A percentile compares a stretch with the other conserved stretches of the same genome.
Evolutionary conservation across 2,329 filamentous ascomycete species (phyloP).

Genomic region (Ceratocystiopsis sp.): DNA sequence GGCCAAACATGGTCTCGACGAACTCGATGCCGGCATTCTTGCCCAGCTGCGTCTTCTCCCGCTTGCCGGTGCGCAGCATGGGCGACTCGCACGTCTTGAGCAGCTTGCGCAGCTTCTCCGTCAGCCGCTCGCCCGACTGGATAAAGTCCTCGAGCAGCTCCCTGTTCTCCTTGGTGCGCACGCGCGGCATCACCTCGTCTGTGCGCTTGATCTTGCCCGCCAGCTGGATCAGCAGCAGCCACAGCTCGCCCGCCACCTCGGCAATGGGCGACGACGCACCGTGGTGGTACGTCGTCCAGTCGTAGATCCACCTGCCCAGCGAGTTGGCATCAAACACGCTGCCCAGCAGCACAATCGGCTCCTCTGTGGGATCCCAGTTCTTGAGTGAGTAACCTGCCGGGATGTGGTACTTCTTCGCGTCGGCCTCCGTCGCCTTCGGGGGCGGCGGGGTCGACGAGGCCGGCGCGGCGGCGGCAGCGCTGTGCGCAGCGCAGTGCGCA

Average conservation of each 20-base stretch:
- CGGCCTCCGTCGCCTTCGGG: conserved; percentile 37
- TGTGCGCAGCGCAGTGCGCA: conserved; percentile 20
- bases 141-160: conserved; percentile 85
- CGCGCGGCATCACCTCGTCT: conserved; percentile 56
- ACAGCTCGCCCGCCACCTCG: conserved; percentile 85
- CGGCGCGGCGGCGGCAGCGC: conserved; percentile 1
- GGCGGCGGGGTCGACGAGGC: conserved; percentile 15
- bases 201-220: conserved; percentile 87
- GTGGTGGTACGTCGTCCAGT: conserved; percentile 92
- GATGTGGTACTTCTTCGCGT: conserved; percentile 53
- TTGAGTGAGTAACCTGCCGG: conserved; percentile 85
- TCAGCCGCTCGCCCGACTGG: conserved; percentile 71
- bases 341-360: conserved; percentile 83
- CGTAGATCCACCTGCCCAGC: conserved; percentile 97
- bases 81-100: conserved; percentile 84
- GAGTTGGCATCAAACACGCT: conserved; percentile 97
- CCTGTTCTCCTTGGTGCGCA: conserved; percentile 54
- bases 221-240: conserved; percentile 86
- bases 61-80: conserved; percentile 79
- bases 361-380: conserved; percentile 93
- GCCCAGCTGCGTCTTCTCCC: conserved; percentile 61
- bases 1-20: conserved; percentile 86
- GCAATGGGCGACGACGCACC: conserved; percentile 68
- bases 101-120: conserved; percentile 66
- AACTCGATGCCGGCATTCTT: conserved; percentile 90